These are phyloP conservation scores for Aspergillus fumigatus DNA, from an alignment of 2,329 filamentous ascomycete species.

Conservation along the genomic window DNA sequence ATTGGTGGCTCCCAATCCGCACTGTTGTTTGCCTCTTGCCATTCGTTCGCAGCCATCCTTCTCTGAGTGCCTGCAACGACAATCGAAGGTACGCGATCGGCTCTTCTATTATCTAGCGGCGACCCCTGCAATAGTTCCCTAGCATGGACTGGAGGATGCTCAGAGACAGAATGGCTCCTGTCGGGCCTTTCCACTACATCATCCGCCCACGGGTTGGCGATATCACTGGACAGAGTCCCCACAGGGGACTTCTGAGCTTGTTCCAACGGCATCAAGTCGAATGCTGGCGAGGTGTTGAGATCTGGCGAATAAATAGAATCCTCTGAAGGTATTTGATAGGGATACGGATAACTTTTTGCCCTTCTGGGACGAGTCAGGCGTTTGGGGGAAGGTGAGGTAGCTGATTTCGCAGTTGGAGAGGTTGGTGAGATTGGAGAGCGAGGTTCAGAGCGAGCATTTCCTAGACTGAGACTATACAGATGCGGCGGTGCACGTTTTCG, in stretches of 20 bases:
- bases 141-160: constrained; percentile 3
- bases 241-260: constrained; percentile 34
- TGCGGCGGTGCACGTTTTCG: constrained; percentile 36
- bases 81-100: constrained; percentile 18
- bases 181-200: constrained; percentile 21
- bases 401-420: constrained; percentile 26
- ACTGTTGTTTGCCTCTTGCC: constrained; percentile 15
- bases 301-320: constrained; percentile 35
- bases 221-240: constrained; percentile 23
- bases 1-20: constrained; percentile 20
- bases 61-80: constrained; percentile 19
- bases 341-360: constrained; percentile 26
- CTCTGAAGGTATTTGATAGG: constrained; percentile 21
- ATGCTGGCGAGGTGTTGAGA: constrained; percentile 35
- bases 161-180: constrained; percentile 7
- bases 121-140: constrained; percentile 1
- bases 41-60: constrained; percentile 19
- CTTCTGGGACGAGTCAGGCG: constrained; percentile 23
- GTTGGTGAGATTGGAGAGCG: constrained; percentile 34
- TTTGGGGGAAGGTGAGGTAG: constrained; percentile 25
- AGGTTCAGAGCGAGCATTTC: constrained; percentile 25
- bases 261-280: constrained; percentile 35
- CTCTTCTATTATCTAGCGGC: constrained; percentile 5
- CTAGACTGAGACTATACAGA: constrained; percentile 29
- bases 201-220: constrained; percentile 30